Conservation (phyloP, 768 basidiomycete species). For the Epithele typhae region DNA sequence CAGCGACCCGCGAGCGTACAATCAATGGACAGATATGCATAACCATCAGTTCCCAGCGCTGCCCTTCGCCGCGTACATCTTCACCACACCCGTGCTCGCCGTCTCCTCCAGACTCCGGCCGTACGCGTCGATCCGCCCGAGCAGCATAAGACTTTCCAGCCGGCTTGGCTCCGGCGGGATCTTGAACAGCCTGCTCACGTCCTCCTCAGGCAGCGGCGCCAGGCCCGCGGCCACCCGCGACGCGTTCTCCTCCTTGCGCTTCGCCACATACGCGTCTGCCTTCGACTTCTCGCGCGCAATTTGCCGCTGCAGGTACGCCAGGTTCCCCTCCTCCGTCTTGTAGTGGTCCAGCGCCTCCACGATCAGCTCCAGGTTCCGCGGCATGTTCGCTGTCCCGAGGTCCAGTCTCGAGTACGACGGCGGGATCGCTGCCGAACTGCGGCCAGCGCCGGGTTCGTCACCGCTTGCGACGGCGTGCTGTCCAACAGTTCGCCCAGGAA, state of each 20-base stretch:
- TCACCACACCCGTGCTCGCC: constrained; percentile 61
- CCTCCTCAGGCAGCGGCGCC: constrained; percentile 83
- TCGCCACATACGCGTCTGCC: constrained; percentile 75
- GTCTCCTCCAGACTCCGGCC: constrained; percentile 71
- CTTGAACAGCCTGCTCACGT: constrained; percentile 79
- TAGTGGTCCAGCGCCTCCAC: constrained; percentile 83
- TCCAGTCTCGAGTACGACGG: constrained; percentile 68
- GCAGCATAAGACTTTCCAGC: constrained; percentile 77
- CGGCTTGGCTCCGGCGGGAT: constrained; percentile 86
- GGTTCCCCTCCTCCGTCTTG: constrained; percentile 88
- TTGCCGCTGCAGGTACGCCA: constrained; percentile 83
- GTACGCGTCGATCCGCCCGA: constrained; percentile 86
- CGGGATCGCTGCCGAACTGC: constrained; percentile 41
- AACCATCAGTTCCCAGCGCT: constrained; percentile 22
- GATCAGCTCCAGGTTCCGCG: constrained; percentile 77
- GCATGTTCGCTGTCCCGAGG: constrained; percentile 64
- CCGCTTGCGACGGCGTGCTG: constrained; percentile 36
- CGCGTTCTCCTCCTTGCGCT: constrained; percentile 87
- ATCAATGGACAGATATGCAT: too few relatives aligned
- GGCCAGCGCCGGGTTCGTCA: constrained; percentile 25
- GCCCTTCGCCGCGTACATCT: constrained; percentile 73
- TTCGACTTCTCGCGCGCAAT: constrained; percentile 80
- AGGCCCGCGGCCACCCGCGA: constrained; percentile 77
- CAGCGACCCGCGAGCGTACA: too few relatives aligned
- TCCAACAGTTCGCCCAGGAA: constrained; percentile 67